These are phyloP conservation scores for Penicillium argentinense DNA, from an alignment of 495 filamentous ascomycete species.

Conservation along the genomic window DNA sequence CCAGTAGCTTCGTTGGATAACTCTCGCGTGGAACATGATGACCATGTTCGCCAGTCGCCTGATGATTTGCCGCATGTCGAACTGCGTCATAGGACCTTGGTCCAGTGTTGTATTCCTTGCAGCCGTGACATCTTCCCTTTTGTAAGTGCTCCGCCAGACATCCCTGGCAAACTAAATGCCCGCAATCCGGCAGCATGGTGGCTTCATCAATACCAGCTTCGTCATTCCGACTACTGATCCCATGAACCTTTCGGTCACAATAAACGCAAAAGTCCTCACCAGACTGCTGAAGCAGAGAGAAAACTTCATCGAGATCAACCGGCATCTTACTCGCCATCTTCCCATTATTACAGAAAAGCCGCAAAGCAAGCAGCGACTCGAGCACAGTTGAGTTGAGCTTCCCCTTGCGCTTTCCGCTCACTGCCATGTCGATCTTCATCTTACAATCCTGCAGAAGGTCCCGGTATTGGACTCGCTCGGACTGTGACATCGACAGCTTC, in stretches of 20 bases:
- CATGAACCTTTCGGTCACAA: neutral
- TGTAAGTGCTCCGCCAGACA: neutral
- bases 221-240: neutral
- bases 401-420: neutral
- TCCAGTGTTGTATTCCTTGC: too few species aligned
- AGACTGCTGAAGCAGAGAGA: neutral
- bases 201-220: neutral
- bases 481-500: neutral
- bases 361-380: neutral
- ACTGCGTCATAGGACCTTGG: too few species aligned
- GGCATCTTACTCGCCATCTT: neutral
- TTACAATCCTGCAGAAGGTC: neutral
- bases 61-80: neutral
- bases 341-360: slow-evolving; percentile 4
- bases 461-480: neutral
- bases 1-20: neutral
- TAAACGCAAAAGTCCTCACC: neutral
- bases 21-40: neutral
- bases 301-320: neutral
- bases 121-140: neutral
- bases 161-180: neutral
- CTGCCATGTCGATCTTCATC: slow-evolving; percentile 2
- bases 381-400: neutral
- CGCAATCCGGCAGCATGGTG: too few species aligned
- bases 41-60: neutral